phyloP scores from a whole-genome alignment of 768 basidiomycete genomes.

The Naganishia antarctica region DNA sequence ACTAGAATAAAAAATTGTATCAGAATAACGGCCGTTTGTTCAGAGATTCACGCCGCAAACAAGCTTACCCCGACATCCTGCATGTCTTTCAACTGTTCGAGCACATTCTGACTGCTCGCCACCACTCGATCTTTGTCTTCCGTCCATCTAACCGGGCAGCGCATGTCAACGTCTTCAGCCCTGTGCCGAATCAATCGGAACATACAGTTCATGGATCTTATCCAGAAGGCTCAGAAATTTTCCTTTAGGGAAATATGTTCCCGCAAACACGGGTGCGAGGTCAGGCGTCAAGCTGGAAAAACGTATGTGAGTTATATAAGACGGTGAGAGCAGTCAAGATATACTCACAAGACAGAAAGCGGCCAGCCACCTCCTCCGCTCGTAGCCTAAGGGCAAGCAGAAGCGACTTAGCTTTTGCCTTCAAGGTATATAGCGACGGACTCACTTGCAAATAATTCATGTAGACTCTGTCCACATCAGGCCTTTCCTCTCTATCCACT shows the following conservation, averaged over 20 bases:
- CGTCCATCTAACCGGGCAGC: slow-evolving; percentile 30
- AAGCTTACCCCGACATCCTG: slow-evolving; percentile 25
- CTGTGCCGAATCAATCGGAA: not conserved
- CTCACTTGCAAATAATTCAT: slow-evolving; percentile 52
- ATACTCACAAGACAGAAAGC: slow-evolving; percentile 40
- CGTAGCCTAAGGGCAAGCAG: slow-evolving; percentile 30
- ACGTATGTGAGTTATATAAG: not conserved
- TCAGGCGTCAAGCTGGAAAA: slow-evolving; percentile 38
- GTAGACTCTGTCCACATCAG: slow-evolving; percentile 54
- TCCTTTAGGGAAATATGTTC: slow-evolving; percentile 41
- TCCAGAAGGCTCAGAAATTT: slow-evolving; percentile 34
- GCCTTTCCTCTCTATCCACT: slow-evolving; percentile 52
- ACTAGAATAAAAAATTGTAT: not conserved
- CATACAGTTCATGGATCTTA: slow-evolving; percentile 36
- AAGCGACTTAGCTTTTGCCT: not conserved
- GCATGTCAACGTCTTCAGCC: not conserved
- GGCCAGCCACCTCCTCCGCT: slow-evolving; percentile 46
- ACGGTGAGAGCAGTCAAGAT: not conserved
- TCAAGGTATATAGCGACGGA: not conserved
- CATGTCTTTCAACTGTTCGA: slow-evolving; percentile 37
- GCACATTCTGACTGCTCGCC: slow-evolving; percentile 35
- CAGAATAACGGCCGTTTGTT: not conserved
- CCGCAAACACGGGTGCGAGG: slow-evolving; percentile 43
- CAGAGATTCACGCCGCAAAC: too few relatives aligned
- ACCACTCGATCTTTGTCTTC: slow-evolving; percentile 37